Evolutionary conservation across 2,329 filamentous ascomycete species (phyloP).

Genomic region (Claviceps pusilla): DNA sequence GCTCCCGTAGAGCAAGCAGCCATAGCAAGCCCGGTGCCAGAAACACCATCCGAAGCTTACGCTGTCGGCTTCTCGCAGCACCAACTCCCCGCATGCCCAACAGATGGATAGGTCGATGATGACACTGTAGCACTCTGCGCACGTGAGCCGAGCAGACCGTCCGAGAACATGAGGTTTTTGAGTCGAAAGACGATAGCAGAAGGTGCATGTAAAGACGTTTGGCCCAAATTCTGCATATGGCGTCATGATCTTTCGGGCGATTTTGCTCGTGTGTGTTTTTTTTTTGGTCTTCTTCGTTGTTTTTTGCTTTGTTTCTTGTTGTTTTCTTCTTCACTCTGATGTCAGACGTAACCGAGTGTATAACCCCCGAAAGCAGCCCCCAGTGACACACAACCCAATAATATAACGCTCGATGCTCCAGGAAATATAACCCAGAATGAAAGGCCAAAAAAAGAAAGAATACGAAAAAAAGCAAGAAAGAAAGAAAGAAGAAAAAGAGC

Average conservation of each 20-base stretch:
- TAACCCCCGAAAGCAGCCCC: too few species aligned
- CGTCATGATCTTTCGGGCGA: background rate
- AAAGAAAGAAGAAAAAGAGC: too few species aligned
- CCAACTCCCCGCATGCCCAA: slow-evolving; percentile 41
- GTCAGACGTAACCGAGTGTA: too few species aligned
- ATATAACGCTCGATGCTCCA: too few species aligned
- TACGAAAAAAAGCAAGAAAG: background rate
- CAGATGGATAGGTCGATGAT: slow-evolving; percentile 40
- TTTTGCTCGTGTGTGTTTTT: too few species aligned
- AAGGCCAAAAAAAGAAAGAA: background rate
- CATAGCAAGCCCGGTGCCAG: slow-evolving; percentile 42
- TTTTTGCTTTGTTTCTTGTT: too few species aligned
- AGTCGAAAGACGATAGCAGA: slow-evolving; percentile 32
- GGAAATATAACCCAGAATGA: too few species aligned
- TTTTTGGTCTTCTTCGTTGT: background rate
- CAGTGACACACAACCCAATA: too few species aligned
- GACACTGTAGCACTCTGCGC: slow-evolving; percentile 29
- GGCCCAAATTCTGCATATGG: background rate
- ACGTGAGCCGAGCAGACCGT: slow-evolving; percentile 32
- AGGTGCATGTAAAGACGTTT: slow-evolving; percentile 36
- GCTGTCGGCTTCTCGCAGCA: slow-evolving; percentile 37
- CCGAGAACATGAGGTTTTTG: slow-evolving; percentile 28
- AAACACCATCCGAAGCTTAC: slow-evolving; percentile 47
- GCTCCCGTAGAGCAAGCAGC: slow-evolving; percentile 37
- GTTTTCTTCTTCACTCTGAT: too few species aligned